phyloP scores from a whole-genome alignment of 371 early-diverging fungal species.

The Mortierella sp. region DNA sequence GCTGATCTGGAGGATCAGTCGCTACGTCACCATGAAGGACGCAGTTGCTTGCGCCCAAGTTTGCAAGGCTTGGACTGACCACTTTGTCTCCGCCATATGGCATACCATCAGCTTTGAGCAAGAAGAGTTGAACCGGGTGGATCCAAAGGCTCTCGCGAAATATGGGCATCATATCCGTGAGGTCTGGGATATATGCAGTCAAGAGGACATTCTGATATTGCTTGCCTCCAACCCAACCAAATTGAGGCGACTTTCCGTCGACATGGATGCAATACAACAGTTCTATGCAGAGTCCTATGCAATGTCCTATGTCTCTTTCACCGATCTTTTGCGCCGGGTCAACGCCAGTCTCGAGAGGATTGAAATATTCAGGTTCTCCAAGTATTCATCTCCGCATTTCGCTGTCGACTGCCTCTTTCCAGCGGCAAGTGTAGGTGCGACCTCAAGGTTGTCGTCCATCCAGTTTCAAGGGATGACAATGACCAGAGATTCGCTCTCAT shows the following conservation, averaged over 20 bases:
- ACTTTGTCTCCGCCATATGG: constrained; percentile 1
- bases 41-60: constrained; percentile 6
- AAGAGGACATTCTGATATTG: background rate
- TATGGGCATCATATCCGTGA: background rate
- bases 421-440: too few relatives aligned
- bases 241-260: background rate
- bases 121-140: background rate
- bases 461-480: too few relatives aligned
- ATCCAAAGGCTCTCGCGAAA: background rate
- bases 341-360: background rate
- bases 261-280: background rate
- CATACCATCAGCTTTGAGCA: constrained; percentile 6
- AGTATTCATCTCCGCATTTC: background rate
- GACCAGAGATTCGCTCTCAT: too few relatives aligned
- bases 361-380: background rate
- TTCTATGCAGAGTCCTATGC: too few relatives aligned
- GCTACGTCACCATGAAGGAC: background rate
- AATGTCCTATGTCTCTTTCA: background rate
- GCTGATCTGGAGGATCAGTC: background rate
- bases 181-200: background rate
- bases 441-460: too few relatives aligned
- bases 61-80: constrained; percentile 6
- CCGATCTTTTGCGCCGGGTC: background rate
- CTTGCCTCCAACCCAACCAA: background rate
- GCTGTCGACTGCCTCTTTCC: background rate